phyloP scores from a whole-genome alignment of 1,284 basidiomycete species.

The Ganoderma multipileum region DNA sequence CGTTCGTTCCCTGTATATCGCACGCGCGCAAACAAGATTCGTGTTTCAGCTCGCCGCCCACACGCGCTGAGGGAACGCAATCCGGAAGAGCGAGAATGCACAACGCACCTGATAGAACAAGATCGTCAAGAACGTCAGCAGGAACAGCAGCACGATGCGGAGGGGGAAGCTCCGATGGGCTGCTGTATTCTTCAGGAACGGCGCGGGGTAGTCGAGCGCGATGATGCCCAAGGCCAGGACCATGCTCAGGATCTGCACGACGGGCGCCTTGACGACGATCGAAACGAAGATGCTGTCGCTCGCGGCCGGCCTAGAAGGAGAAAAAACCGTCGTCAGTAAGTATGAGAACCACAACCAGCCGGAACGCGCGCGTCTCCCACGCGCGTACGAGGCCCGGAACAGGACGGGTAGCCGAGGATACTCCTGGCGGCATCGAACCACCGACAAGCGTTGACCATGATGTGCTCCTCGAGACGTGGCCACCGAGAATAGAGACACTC shows the following conservation, averaged over 20 bases:
- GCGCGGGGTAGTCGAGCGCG: conserved; percentile 72
- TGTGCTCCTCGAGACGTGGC: neutral
- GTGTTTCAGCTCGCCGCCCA: conserved; percentile 10
- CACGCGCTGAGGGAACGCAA: neutral
- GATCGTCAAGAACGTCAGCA: conserved; percentile 70
- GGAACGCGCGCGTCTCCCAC: neutral
- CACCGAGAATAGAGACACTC: neutral
- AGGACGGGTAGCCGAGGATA: neutral
- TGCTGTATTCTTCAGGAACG: conserved; percentile 59
- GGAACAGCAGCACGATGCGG: conserved; percentile 66
- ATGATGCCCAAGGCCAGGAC: conserved; percentile 63
- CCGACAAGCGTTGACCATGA: neutral
- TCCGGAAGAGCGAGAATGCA: neutral
- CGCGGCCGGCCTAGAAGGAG: conserved; percentile 62
- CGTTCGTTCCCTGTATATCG: conserved; percentile 71
- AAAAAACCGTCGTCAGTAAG: neutral
- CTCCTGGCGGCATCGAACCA: neutral
- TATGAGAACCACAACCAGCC: conserved; percentile 8
- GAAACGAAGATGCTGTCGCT: conserved; percentile 68
- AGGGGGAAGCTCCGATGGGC: conserved; percentile 72
- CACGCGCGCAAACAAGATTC: neutral
- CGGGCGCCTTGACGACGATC: conserved; percentile 76
- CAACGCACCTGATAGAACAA: conserved; percentile 79
- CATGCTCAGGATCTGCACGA: conserved; percentile 74
- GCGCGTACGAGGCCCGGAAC: neutral